Percentiles rank a stretch among this genome's conserved stretches.
Conservation (phyloP, 768 basidiomycete species). For the Tricholoma bakamatsutake region DNA sequence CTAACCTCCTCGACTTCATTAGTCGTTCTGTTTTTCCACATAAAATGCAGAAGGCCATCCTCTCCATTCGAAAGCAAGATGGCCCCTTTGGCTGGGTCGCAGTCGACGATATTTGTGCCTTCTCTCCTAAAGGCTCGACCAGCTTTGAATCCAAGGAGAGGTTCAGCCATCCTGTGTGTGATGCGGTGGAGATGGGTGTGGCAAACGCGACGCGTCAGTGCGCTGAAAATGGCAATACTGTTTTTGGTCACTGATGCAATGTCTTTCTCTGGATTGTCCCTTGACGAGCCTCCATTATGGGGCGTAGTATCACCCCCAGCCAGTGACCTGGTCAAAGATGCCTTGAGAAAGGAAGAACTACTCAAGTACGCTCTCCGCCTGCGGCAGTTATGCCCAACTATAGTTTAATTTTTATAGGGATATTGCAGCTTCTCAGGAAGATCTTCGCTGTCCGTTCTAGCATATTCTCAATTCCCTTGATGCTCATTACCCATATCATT, state of each 20-base stretch:
- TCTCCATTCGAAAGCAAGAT: slow-evolving; percentile 63
- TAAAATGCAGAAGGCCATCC: slow-evolving; percentile 72
- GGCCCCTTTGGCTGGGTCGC: slow-evolving; percentile 66
- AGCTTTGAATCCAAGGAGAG: slow-evolving; percentile 56
- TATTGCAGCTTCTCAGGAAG: slow-evolving; percentile 68
- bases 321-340: slow-evolving; percentile 67
- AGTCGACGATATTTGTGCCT: slow-evolving; percentile 62
- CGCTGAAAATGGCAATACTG: slow-evolving; percentile 17
- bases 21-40: slow-evolving; percentile 71
- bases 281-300: slow-evolving; percentile 45
- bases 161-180: slow-evolving; percentile 21
- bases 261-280: slow-evolving; percentile 39
- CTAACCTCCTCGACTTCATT: slow-evolving; percentile 57
- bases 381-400: background rate
- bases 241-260: too few relatives aligned
- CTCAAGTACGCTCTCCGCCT: slow-evolving; percentile 52
- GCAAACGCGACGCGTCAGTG: slow-evolving; percentile 41
- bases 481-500: background rate
- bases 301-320: slow-evolving; percentile 37
- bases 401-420: slow-evolving; percentile 43
- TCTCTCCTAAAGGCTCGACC: slow-evolving; percentile 71
- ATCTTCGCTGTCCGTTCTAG: slow-evolving; percentile 56
- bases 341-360: slow-evolving; percentile 69
- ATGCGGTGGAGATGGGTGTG: slow-evolving; percentile 3
- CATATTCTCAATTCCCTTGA: background rate